Percentiles rank a stretch among this genome's conserved stretches.
Conservation (phyloP, 352 stramenopile species). For the Globisporangium acanthophoron region DNA sequence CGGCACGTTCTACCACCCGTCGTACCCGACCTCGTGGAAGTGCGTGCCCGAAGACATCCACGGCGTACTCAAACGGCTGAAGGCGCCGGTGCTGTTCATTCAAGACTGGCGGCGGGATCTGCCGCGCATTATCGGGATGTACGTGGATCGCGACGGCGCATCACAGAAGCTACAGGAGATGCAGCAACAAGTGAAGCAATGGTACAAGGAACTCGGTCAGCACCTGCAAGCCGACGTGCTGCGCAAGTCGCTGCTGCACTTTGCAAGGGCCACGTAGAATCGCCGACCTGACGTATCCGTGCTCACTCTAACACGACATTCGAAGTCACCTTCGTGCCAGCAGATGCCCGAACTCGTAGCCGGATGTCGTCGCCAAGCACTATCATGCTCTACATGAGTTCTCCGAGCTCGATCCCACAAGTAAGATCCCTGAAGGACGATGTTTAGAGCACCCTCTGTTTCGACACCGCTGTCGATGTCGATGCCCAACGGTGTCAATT, state of each 20-base stretch:
- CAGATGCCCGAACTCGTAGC: too few species aligned
- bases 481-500: too few species aligned
- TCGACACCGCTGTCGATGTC: too few species aligned
- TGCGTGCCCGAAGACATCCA: slow-evolving; percentile 53
- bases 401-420: too few species aligned
- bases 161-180: slow-evolving; percentile 28
- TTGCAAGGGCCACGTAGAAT: neutral
- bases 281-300: too few species aligned
- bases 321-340: too few species aligned
- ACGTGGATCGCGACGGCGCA: slow-evolving; percentile 14
- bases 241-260: slow-evolving; percentile 27
- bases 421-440: too few species aligned
- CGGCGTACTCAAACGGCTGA: slow-evolving; percentile 34
- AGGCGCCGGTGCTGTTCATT: slow-evolving; percentile 57
- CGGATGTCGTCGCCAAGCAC: too few species aligned
- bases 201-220: slow-evolving; percentile 31
- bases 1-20: slow-evolving; percentile 50
- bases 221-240: slow-evolving; percentile 44
- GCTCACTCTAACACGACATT: too few species aligned
- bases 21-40: slow-evolving; percentile 52
- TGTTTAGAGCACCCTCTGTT: too few species aligned
- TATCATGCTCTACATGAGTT: too few species aligned
- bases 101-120: slow-evolving; percentile 52
- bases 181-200: slow-evolving; percentile 25
- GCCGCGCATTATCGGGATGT: slow-evolving; percentile 30